Evolutionary conservation across 2,329 filamentous ascomycete genomes (phyloP).

Genomic region (Fusarium coicis): DNA sequence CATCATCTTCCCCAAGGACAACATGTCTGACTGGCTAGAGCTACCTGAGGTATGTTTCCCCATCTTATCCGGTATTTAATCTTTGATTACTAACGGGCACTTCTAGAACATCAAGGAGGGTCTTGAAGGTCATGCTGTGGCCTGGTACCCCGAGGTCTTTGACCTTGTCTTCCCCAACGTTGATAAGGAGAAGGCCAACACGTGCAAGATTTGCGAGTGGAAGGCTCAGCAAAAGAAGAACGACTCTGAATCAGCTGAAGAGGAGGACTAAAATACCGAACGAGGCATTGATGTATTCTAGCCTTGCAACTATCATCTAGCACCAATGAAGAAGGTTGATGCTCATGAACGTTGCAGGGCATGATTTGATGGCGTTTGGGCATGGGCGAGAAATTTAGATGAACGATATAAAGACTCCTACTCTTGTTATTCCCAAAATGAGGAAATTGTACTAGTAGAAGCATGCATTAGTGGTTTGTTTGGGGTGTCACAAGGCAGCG

Average conservation of each 20-base stretch:
- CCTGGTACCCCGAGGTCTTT: conserved; percentile 96
- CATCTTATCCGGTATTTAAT: neutral
- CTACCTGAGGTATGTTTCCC: conserved; percentile 84
- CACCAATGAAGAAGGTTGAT: neutral
- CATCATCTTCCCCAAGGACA: conserved; percentile 95
- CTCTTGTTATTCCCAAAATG: conserved; percentile 43
- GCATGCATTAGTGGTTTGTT: conserved; percentile 39
- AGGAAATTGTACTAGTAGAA: conserved; percentile 46
- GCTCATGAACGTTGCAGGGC: conserved; percentile 13
- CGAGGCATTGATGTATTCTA: conserved; percentile 4
- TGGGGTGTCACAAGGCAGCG: conserved; percentile 23
- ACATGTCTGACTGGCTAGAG: conserved; percentile 96
- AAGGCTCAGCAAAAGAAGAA: conserved; percentile 59
- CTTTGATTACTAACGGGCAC: conserved; percentile 12
- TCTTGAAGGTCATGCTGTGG: conserved; percentile 88
- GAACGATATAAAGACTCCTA: conserved; percentile 47
- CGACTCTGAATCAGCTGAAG: conserved; percentile 50
- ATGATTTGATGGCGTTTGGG: conserved; percentile 44
- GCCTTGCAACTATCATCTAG: neutral
- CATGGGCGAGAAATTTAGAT: conserved; percentile 44
- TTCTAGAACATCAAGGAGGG: conserved; percentile 95
- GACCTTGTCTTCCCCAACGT: conserved; percentile 87
- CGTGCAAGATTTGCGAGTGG: conserved; percentile 72
- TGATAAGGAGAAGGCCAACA: conserved; percentile 78
- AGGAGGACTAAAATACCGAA: conserved; percentile 47